Percentiles rank a stretch among this genome's conserved stretches.
Evolutionary conservation across 2,329 filamentous ascomycete genomes (phyloP).

Genomic region (Diplodia intermedia): DNA sequence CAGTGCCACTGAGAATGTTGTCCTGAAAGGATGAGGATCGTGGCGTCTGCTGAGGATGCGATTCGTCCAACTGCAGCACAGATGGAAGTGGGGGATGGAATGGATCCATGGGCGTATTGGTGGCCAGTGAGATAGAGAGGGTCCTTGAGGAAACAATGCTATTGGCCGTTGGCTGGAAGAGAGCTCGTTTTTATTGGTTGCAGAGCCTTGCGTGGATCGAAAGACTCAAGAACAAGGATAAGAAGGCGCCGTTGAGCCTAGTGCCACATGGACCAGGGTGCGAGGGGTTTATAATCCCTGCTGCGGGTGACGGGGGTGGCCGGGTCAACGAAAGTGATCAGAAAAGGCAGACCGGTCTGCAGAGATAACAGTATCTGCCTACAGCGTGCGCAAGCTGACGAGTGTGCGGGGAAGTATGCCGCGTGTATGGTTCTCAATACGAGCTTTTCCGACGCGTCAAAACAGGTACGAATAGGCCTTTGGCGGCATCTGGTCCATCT

Average conservation of each 20-base stretch:
- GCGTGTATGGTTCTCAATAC: neutral
- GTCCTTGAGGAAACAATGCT: neutral
- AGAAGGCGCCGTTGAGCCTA: neutral
- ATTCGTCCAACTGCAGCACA: neutral
- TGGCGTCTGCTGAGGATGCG: neutral
- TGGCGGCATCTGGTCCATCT: neutral
- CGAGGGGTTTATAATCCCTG: neutral
- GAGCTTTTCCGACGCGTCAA: neutral
- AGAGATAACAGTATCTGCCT: neutral
- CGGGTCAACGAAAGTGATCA: neutral
- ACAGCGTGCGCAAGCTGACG: neutral
- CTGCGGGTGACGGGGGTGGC: neutral
- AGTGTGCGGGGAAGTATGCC: neutral
- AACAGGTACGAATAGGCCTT: neutral
- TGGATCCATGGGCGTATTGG: neutral
- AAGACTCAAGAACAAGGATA: neutral
- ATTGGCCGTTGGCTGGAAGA: neutral
- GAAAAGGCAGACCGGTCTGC: neutral
- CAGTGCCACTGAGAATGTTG: neutral
- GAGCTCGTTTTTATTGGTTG: neutral
- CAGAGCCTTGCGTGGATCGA: neutral
- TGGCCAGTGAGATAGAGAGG: neutral
- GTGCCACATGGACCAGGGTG: neutral
- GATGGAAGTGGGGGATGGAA: slow-evolving; percentile 4
- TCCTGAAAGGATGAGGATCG: neutral